These are phyloP conservation scores for Nymphaea colorata DNA, from an alignment of 164 flowering plant species.

Conservation along the genomic window DNA sequence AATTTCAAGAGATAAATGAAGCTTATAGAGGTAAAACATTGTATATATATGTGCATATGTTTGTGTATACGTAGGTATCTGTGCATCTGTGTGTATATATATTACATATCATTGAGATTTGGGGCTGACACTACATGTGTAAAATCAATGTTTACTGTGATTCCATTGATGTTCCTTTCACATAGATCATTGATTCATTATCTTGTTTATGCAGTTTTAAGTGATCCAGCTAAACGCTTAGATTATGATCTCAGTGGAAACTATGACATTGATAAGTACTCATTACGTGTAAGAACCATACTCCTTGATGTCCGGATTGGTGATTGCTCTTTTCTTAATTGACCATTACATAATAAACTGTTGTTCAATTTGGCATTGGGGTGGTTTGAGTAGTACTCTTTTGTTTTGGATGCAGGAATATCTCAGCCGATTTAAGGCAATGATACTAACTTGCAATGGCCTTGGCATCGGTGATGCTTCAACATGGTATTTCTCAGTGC, in stretches of 20 bases:
- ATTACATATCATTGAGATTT: no score
- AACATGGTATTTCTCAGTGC: constrained; percentile 28
- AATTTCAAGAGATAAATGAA: constrained; percentile 77
- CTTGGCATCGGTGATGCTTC: constrained; percentile 63
- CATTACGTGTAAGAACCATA: constrained; percentile 34
- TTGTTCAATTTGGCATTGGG: background rate
- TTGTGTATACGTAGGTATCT: no score
- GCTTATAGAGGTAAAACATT: constrained; percentile 55
- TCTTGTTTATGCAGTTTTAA: constrained; percentile 38
- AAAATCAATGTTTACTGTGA: no score
- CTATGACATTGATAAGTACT: constrained; percentile 68
- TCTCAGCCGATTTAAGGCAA: constrained; percentile 75
- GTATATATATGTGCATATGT: no score
- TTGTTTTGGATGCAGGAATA: constrained; percentile 41
- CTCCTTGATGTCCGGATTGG: background rate
- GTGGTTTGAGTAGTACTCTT: background rate
- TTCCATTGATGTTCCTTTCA: no score
- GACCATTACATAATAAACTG: background rate
- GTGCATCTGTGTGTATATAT: no score
- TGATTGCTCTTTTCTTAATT: background rate
- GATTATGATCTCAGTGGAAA: constrained; percentile 71
- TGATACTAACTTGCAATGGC: constrained; percentile 91
- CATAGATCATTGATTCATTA: background rate
- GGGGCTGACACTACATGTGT: no score
- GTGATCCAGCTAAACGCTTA: constrained; percentile 62